Evolutionary conservation across 306 rosid species (phyloP).

Genomic region (Trifolium fragiferum): DNA sequence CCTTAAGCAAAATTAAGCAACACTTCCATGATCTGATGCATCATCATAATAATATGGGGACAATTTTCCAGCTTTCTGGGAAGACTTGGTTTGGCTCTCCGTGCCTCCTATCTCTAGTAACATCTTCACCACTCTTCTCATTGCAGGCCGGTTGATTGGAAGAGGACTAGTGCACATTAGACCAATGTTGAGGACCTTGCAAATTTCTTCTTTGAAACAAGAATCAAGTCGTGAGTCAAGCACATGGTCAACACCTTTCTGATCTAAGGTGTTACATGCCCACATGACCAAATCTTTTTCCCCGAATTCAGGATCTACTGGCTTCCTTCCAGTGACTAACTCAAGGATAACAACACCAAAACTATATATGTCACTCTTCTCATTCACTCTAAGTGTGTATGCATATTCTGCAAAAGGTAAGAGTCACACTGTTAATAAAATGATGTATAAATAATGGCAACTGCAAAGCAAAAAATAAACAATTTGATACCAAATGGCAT

Average conservation of each 20-base stretch:
- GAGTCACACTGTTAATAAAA: background rate
- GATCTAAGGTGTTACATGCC: conserved; percentile 82
- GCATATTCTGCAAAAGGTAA: conserved; percentile 77
- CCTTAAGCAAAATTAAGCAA: conserved; percentile 48
- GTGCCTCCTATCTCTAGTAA: conserved; percentile 63
- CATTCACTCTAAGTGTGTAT: conserved; percentile 87
- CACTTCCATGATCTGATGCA: conserved; percentile 72
- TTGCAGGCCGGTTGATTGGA: conserved; percentile 72
- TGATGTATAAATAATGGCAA: conserved; percentile 14
- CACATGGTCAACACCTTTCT: conserved; percentile 76
- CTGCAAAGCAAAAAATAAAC: conserved; percentile 17
- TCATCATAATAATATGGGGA: conserved; percentile 74
- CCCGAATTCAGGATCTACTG: conserved; percentile 83
- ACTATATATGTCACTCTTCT: conserved; percentile 94
- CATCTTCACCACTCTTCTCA: conserved; percentile 76
- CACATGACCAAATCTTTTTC: conserved; percentile 93
- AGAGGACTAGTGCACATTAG: conserved; percentile 93
- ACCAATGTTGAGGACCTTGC: conserved; percentile 86
- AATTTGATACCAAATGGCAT: background rate
- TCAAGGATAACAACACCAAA: conserved; percentile 92
- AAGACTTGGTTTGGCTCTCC: conserved; percentile 43
- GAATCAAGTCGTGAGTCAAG: conserved; percentile 70
- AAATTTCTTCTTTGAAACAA: conserved; percentile 73
- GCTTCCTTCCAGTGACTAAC: conserved; percentile 73
- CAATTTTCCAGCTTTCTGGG: conserved; percentile 60